Percentiles rank a stretch among this genome's conserved stretches.
Evolutionary conservation across 495 filamentous ascomycete genomes (phyloP).

Genomic region (Penicillium alfredii): DNA sequence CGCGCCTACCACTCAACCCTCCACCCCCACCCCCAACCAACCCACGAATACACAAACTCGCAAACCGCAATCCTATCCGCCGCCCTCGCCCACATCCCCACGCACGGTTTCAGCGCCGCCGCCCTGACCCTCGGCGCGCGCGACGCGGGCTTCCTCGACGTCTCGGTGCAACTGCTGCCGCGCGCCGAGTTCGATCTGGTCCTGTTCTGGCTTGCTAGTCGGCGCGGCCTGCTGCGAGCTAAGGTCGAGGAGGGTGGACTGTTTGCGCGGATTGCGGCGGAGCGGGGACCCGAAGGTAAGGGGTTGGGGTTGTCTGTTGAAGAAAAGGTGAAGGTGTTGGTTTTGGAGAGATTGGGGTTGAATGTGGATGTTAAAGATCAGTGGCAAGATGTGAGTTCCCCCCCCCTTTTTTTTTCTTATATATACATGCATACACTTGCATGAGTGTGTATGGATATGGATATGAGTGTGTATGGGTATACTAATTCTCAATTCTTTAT

Average conservation of each 20-base stretch:
- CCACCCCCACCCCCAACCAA: conserved; percentile 44
- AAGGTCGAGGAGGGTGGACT: conserved; percentile 40
- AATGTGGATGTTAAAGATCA: conserved; percentile 63
- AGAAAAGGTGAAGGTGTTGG: conserved; percentile 56
- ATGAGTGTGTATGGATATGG: no score
- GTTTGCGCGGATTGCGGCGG: conserved; percentile 8
- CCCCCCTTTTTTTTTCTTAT: not conserved
- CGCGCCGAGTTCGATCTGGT: conserved; percentile 75
- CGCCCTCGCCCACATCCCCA: conserved; percentile 70
- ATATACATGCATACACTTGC: no score
- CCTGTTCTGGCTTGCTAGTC: conserved; percentile 69
- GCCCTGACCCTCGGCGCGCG: conserved; percentile 72
- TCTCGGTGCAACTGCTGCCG: conserved; percentile 75
- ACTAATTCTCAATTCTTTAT: conserved; percentile 7
- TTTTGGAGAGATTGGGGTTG: conserved; percentile 65
- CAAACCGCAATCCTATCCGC: conserved; percentile 76
- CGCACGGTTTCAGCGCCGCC: conserved; percentile 69
- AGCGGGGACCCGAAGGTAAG: conserved; percentile 1
- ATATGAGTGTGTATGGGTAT: no score
- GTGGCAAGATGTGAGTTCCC: conserved; percentile 72
- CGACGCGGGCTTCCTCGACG: conserved; percentile 79
- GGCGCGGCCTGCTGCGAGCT: conserved; percentile 51
- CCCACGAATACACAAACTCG: conserved; percentile 58
- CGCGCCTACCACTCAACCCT: conserved; percentile 76
- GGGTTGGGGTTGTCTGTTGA: conserved; percentile 33